phyloP scores from a whole-genome alignment of 75 land plant genomes.

The Pinus albicaulis region DNA sequence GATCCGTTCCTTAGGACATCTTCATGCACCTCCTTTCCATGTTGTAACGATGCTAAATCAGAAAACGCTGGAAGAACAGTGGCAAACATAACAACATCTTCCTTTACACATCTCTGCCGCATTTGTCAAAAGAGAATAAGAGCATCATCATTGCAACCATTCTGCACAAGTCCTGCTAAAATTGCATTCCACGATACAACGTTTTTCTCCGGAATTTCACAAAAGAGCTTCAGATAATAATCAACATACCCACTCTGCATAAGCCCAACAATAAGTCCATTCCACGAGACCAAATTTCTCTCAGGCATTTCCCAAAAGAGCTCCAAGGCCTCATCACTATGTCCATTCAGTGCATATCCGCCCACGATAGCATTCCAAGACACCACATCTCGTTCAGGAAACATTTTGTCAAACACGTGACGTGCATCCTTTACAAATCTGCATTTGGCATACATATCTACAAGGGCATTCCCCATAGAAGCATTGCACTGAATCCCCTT shows the following conservation, averaged over 20 bases:
- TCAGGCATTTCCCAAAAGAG: conserved; percentile 34
- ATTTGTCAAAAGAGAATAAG: conserved; percentile 7
- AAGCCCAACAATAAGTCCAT: neutral
- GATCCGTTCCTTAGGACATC: conserved; percentile 5
- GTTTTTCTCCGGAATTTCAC: neutral
- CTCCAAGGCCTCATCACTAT: conserved; percentile 15
- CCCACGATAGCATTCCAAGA: conserved; percentile 66
- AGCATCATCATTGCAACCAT: conserved; percentile 4
- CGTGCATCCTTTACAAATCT: conserved; percentile 22
- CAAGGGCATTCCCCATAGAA: conserved; percentile 38
- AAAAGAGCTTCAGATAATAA: conserved; percentile 7
- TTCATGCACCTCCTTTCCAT: conserved; percentile 16
- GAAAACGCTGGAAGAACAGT: conserved; percentile 14
- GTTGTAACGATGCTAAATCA: neutral
- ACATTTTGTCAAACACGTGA: conserved; percentile 33
- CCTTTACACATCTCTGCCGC: neutral
- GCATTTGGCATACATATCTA: conserved; percentile 56
- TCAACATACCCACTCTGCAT: neutral
- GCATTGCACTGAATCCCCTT: conserved; percentile 18
- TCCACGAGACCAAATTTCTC: neutral
- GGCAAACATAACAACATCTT: neutral
- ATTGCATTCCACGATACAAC: conserved; percentile 15
- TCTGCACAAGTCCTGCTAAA: conserved; percentile 13
- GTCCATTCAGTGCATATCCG: conserved; percentile 28
- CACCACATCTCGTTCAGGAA: neutral